These are phyloP conservation scores for Blastomyces parvus DNA, from an alignment of 2,329 filamentous ascomycete species.

Conservation along the genomic window DNA sequence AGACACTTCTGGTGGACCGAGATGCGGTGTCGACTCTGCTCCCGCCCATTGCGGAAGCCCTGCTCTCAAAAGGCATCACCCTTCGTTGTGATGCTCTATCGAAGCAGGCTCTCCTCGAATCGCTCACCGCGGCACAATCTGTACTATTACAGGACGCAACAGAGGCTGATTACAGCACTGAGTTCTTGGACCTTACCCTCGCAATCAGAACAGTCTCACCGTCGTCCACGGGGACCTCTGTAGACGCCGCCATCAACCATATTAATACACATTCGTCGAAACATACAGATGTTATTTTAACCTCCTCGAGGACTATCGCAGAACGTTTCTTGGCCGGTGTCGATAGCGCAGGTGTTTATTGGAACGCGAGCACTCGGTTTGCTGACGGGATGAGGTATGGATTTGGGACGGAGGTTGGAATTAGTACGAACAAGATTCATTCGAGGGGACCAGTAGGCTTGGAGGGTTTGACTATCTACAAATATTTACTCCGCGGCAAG, in stretches of 20 bases:
- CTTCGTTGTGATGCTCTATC: constrained; percentile 68
- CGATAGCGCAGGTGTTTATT: constrained; percentile 88
- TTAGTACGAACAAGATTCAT: constrained; percentile 98
- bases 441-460: constrained; percentile 85
- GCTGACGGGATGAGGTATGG: constrained; percentile 95
- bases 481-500: constrained; percentile 77
- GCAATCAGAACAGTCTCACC: constrained; percentile 67
- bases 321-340: constrained; percentile 75
- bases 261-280: constrained; percentile 89
- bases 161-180: constrained; percentile 70
- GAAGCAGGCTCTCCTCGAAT: constrained; percentile 51
- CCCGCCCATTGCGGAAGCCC: constrained; percentile 60
- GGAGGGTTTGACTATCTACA: constrained; percentile 93
- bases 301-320: constrained; percentile 55
- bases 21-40: constrained; percentile 57
- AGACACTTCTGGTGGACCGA: constrained; percentile 79
- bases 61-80: constrained; percentile 66
- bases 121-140: constrained; percentile 36
- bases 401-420: constrained; percentile 95
- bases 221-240: constrained; percentile 24
- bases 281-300: constrained; percentile 89
- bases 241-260: constrained; percentile 68
- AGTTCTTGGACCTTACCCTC: constrained; percentile 76
- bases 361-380: constrained; percentile 91
- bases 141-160: constrained; percentile 54